These are phyloP conservation scores for Lagerstroemia speciosa DNA, from an alignment of 345 rosid species.

Conservation along the genomic window DNA sequence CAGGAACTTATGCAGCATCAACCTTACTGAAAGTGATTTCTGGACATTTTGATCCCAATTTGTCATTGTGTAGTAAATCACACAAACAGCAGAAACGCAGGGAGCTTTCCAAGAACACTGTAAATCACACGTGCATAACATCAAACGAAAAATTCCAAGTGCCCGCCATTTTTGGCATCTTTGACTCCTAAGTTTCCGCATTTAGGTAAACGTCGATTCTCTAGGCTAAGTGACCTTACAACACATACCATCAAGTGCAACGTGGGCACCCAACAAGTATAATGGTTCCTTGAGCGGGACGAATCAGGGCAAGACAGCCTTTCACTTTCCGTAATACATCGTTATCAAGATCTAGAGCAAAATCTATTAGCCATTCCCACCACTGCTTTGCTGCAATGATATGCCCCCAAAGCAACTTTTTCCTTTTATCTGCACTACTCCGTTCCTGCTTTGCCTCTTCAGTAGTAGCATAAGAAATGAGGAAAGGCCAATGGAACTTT, in stretches of 20 bases:
- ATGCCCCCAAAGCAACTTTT: background rate
- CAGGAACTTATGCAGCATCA: no score
- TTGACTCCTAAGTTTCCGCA: background rate
- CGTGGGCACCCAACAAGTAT: background rate
- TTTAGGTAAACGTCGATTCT: background rate
- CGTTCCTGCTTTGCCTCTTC: background rate
- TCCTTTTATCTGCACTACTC: slow-evolving; percentile 1
- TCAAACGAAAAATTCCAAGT: background rate
- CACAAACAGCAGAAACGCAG: background rate
- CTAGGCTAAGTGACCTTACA: background rate
- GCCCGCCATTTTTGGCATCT: background rate
- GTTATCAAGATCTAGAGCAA: background rate
- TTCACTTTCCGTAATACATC: background rate
- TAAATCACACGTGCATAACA: background rate
- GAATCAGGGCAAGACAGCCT: background rate
- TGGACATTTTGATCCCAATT: no score
- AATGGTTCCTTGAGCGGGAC: background rate
- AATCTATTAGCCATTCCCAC: background rate
- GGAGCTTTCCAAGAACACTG: background rate
- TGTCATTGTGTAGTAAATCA: no score
- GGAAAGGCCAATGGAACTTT: background rate
- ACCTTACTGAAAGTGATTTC: no score
- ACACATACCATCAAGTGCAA: background rate
- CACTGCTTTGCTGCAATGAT: background rate
- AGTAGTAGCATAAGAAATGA: background rate